Base-by-base conservation (phyloP, 1,284 basidiomycete species). In the Microbotryomycetes sp. region DNA sequence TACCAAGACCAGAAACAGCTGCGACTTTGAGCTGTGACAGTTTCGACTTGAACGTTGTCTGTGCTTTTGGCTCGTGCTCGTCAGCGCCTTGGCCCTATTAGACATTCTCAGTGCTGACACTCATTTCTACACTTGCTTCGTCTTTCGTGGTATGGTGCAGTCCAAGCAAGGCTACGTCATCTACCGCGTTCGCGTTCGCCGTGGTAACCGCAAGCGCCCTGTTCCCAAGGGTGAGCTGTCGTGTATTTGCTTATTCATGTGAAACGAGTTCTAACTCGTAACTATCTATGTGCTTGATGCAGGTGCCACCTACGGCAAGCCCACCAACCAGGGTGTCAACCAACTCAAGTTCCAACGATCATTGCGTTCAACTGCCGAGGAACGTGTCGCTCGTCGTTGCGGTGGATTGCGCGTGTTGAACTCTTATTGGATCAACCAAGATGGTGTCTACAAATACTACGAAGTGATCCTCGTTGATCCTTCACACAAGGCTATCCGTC, bases 341-440 rank as follows among this genome's bases (percentile, higher is more conserved):
- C 93, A 98, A 78, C 85, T 99, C 80, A 99, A 99, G 82, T 92
- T 84, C 83, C 92, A 97, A 80, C 87, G 94, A 71, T 86, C 92
- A 67, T 82, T 97, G 75, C 86, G 89, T 77, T 87, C 88, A 73
- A 88, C 88, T 62, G 96, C 96, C 60, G 96, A 99, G 82, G 96
- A 98, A 83, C 90, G 96, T 78, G 92, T 98, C 70, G 96, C 92
- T 66, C 86, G 86, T 75, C 86, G 94, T 74, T 98, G 94, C 77
- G 91, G 92, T 61, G 97, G 97, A 80, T 80, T 98, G 74, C 86
- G 94, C 65, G 93, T 98, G 58, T 68, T 79, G 51, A 78, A 73
- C 71, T 97, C 93, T 62, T 99, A 99, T 86, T 97, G 94, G 94
- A 81, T 99, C 77, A 97, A 97, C 82, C 91, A 97, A 81, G 93